Base-by-base conservation (phyloP, 2,329 filamentous ascomycete species). In the Alternaria longipes region DNA sequence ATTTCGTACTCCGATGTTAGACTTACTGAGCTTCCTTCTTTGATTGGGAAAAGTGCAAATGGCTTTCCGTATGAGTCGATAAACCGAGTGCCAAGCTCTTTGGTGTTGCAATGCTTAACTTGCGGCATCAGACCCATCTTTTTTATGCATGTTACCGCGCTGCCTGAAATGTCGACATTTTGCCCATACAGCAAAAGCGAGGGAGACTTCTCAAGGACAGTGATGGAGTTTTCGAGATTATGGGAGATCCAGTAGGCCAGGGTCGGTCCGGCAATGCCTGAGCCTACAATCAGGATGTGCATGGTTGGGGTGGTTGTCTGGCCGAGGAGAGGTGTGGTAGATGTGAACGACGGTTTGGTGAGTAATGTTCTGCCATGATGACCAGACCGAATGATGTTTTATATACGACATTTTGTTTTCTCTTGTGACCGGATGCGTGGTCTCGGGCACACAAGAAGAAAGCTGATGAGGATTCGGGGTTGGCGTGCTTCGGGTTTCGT, bases 41-140 rank as follows among this genome's bases (percentile, higher is more conserved):
- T 47, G 45, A 32, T 47, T 2, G 45, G 26, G 28, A 47, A 47
- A 18, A n/a, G 45, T 0, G 26, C 26, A 3, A 32, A 88, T 81
- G 3, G 64, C 56, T 2, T 22, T 47, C 26, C 26, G 8, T 47
- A n/a, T 0, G 44, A 46, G 26, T 46, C 9, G 8, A 46, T 30
- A 16, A 46, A 46, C 1, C 24, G 24, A 0, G 44, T 46, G n/a
- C 24, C 44, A 11, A 46, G 44, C 9, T 46, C 44, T 20, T 46
- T 46, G 1, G 44, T 46, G 44, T 46, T 46, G 24, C 2, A 46
- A 4, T 30, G 26, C 44, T 46, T 4, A 9, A 46, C 44, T 8
- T 30, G 26, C n/a, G 26, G 26, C 24, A 46, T 20, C 3, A 46
- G 44, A n/a, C 44, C n/a, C 26, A 46, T 46, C 26, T 46, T 30